These are phyloP conservation scores for Chloromonas sp. DNA, from an alignment of 163 green algal species.

Conservation along the genomic window DNA sequence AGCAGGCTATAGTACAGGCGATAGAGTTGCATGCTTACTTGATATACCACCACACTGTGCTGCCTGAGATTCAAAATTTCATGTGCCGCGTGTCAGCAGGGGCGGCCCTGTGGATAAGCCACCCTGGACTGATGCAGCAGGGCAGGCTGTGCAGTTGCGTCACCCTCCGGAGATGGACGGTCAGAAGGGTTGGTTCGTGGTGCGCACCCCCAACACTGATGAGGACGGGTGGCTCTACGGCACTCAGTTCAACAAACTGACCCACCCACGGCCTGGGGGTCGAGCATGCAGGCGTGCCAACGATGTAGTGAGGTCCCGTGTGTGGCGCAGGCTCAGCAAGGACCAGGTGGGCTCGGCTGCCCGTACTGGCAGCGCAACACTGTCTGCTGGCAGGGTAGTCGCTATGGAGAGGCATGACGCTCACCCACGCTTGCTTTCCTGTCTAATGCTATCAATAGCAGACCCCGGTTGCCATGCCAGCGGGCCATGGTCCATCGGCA, in stretches of 20 bases:
- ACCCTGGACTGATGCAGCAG: constrained; percentile 22
- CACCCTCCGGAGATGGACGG: constrained; percentile 25
- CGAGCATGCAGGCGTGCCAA: constrained; percentile 47
- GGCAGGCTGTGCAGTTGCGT: constrained; percentile 14
- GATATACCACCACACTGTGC: too few relatives aligned
- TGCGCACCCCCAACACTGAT: constrained; percentile 39
- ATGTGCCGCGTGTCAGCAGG: too few relatives aligned
- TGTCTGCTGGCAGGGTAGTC: not conserved
- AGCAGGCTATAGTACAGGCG: too few relatives aligned
- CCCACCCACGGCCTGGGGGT: constrained; percentile 20
- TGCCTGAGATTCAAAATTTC: too few relatives aligned
- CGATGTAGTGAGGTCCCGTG: constrained; percentile 43
- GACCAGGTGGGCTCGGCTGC: constrained; percentile 4
- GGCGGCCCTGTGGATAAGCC: constrained; percentile 29
- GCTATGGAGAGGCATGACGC: not conserved
- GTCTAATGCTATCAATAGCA: not conserved
- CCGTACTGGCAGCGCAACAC: not conserved
- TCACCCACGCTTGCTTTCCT: not conserved
- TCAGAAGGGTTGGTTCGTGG: constrained; percentile 35
- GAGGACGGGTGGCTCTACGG: constrained; percentile 53
- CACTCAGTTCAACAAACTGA: constrained; percentile 40
- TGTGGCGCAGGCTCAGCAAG: constrained; percentile 32
- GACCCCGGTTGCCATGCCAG: not conserved
- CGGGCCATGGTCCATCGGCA: not conserved
- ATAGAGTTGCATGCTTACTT: too few relatives aligned